Base-by-base conservation (phyloP, 2,329 filamentous ascomycete species). In the Xylaria sp. region DNA sequence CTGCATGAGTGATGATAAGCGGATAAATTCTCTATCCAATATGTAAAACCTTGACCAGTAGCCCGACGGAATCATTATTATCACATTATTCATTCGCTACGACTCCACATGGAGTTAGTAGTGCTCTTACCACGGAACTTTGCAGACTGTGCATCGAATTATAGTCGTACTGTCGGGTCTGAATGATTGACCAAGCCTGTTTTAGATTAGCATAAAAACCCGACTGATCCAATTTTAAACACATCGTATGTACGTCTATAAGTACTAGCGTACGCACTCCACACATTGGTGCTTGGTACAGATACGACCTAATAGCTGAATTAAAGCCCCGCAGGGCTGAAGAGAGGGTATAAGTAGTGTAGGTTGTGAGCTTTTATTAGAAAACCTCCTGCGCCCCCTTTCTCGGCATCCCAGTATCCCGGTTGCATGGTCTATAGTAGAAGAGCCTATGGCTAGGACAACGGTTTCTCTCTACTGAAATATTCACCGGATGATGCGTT, bases 271-370 rank as follows among this genome's bases (percentile, higher is more conserved):
- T n/a, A n/a, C n/a, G n/a, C n/a, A n/a, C n/a, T 63, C 53, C 40
- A 44, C 44, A 53, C 54, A 29, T 10, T 16, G 21, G 29, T 12
- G n/a, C 42, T 29, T 27, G 13, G 23, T 18, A 10, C 25, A 16
- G 48, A 5, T 18, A 51, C 27, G 23, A n/a, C 16, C 32, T 35
- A 40, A 35, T 55, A 27, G 23, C 29, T 23, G 21, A 29, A n/a
- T 10, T 13, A 25, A 61, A 29, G 42, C n/a, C 63, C 57, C 57
- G 50, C 63, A 66, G 63, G 63, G 63, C 63, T 66, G 63, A 66
- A 61, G n/a, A 16, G 37, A 44, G 27, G 3, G 50, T 16, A 54
- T 51, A 25, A 25, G 4, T 25, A 29, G 32, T 25, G 9, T 53
- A 23, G n/a, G 21, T 18, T 32, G 51, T 10, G 27, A 32, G 25